These are phyloP conservation scores for Marasmius tenuissimus DNA, from an alignment of 1,284 basidiomycete genomes.

Conservation along the genomic window DNA sequence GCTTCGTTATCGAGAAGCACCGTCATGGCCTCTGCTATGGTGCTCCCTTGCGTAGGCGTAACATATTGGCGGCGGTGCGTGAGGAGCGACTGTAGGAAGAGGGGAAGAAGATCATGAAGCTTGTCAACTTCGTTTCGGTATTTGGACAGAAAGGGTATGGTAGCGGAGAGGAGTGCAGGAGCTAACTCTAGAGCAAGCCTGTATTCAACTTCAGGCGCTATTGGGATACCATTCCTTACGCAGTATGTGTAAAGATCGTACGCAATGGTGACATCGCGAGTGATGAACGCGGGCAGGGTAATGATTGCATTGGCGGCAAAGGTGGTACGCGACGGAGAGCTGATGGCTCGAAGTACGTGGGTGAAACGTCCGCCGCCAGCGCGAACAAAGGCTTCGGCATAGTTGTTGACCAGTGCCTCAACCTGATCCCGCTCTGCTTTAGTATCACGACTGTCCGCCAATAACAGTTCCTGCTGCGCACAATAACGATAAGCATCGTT, in stretches of 20 bases:
- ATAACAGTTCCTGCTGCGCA: constrained; percentile 20
- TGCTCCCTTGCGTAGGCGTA: neutral
- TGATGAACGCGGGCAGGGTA: constrained; percentile 10
- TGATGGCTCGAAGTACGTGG: constrained; percentile 20
- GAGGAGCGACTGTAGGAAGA: neutral
- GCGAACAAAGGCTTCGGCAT: constrained; percentile 21
- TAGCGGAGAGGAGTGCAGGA: constrained; percentile 6
- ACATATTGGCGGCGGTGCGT: neutral
- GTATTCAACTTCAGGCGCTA: neutral
- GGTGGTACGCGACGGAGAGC: neutral
- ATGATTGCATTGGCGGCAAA: constrained; percentile 10
- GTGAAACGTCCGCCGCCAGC: constrained; percentile 20
- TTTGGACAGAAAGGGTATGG: neutral
- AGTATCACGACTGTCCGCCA: constrained; percentile 2
- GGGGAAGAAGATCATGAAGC: neutral
- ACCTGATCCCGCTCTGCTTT: constrained; percentile 19
- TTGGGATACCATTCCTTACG: constrained; percentile 15
- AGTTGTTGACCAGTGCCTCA: constrained; percentile 25
- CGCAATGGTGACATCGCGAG: neutral
- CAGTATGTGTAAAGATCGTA: constrained; percentile 12
- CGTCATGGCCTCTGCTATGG: neutral
- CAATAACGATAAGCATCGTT: constrained; percentile 25
- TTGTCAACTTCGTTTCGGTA: neutral
- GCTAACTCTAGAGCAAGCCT: constrained; percentile 20
- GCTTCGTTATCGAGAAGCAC: constrained; percentile 23